Base-by-base conservation (phyloP, 768 basidiomycete genomes). In the Podaxis sp. region DNA sequence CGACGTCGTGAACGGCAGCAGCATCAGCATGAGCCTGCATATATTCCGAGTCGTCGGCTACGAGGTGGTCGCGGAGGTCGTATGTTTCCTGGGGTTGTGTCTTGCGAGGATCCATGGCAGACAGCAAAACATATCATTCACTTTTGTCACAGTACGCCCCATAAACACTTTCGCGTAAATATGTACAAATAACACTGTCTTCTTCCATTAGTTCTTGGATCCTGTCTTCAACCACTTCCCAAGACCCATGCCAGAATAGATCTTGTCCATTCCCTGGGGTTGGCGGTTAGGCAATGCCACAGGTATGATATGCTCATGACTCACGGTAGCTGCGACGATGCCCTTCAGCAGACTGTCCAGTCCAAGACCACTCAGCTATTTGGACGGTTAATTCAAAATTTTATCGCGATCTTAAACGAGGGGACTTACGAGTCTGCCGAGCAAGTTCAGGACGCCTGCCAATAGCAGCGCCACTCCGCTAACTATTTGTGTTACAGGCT, bases 401-500 rank as follows among this genome's bases (percentile, higher is more conserved):
- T 38, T 38, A 18, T 9, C 23, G n/a, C 21, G 25, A 28, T 21
- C 13, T n/a, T 18, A 21, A 21, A 21, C 25, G n/a, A 6, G 50
- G 25, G 6, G 27, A n/a, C 58, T 47, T 36, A 65, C 65, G 5
- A 77, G 67, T 5, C 65, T 68, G 4, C 74, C 74, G 9, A 77
- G 61, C 4, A 77, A 65, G 57, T 76, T 75, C n/a, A 75, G 68
- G 2, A 76, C 74, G 25, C 74, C 74, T 13, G 71, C 66, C 10
- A 77, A 67, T 1, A 76, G 67, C 5, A 77, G 66, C 0, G 67
- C 73, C 13, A 77, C 74, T 23, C 75, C 75, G 14, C 73, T 71
- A 32, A 76, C 70, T 46, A 77, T 77, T 64, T 76, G 76, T 1
- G 72, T 72, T 37, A 76, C 53, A 6, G 73, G 75, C 62, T 76